Base-by-base conservation (phyloP, 331 rosid species). In the Stylosanthes scabra region DNA sequence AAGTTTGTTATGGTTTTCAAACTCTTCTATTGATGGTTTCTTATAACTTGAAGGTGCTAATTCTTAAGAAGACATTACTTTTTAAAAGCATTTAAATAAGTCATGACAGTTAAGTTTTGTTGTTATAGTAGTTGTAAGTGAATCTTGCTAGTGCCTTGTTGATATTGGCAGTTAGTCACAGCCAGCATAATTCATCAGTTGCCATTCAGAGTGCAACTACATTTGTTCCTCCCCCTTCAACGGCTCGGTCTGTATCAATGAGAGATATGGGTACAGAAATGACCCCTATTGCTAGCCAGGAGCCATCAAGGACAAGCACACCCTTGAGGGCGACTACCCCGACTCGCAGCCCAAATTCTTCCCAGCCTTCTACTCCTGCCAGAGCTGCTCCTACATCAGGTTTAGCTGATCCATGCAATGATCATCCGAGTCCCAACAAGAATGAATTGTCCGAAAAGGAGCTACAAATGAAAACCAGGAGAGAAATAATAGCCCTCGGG, bases 251-350 rank as follows among this genome's bases (percentile, higher is more conserved):
- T 46, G 97, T 93, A 69, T 93, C 98, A 6, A 93, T 93, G 98
- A 86, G 97, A 84, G 98, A 93, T 70, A 93, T 93, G 98, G 98
- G 98, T 37, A 93, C 98, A 14, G 98, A 93, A 84, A 93, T 93
- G 98, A 93, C 98, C 31, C 97, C 98, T 50, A 89, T 93, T 63
- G 96, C 97, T 49, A 93, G 98, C 79, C 98, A 93, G 83, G 98
- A 93, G 77, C 98, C 98, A 47, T 93, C 98, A 59, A 81, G 98
- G 79, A 91, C 91, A 55, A 97, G 96, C 74, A 93, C 98, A 63
- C 98, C 98, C 1, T 90, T 93, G 66, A 83, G 97, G 81, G 96
- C 98, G 55, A 89, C 96, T 72, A 89, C 98, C 54, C 98, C 98
- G 2, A 85, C 80, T 61, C 95, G 90, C 74, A 93, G 98, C 78